These are phyloP conservation scores for Talaromyces sp. DNA, from an alignment of 2,329 filamentous ascomycete species.

Conservation along the genomic window DNA sequence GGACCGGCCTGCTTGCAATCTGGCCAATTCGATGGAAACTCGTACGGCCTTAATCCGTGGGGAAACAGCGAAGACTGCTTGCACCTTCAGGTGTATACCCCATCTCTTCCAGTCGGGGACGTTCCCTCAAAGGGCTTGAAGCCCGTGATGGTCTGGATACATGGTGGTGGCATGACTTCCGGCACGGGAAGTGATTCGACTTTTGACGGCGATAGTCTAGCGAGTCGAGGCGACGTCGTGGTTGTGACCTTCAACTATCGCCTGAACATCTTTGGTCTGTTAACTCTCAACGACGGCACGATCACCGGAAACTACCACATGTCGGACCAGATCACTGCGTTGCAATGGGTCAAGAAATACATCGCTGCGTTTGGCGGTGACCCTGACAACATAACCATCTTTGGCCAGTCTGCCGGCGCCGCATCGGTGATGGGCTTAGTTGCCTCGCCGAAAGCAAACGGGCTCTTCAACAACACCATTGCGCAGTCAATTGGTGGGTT, in stretches of 20 bases:
- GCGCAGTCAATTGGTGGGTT: conserved; percentile 8
- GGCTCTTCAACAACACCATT: conserved; percentile 6
- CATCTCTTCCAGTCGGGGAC: background rate
- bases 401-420: conserved; percentile 50
- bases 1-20: conserved; percentile 27
- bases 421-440: conserved; percentile 10
- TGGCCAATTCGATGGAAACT: conserved; percentile 10
- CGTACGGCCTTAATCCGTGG: conserved; percentile 9
- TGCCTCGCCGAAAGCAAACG: conserved; percentile 6
- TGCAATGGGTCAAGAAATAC: conserved; percentile 37
- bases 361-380: conserved; percentile 38
- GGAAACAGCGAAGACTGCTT: conserved; percentile 25
- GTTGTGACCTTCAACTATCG: conserved; percentile 45
- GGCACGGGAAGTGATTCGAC: conserved; percentile 29
- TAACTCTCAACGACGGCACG: conserved; percentile 42
- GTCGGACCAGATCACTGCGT: conserved; percentile 29
- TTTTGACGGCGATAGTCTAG: conserved; percentile 28
- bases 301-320: conserved; percentile 31
- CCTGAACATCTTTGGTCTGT: conserved; percentile 44
- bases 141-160: conserved; percentile 41
- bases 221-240: conserved; percentile 42
- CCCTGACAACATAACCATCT: conserved; percentile 43
- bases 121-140: conserved; percentile 19
- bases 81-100: conserved; percentile 25
- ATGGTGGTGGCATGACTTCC: conserved; percentile 44